Percentiles rank a stretch among this genome's conserved stretches.
These are phyloP conservation scores for Aspergillus phoenicis DNA, from an alignment of 2,329 filamentous ascomycete species.

Conservation along the genomic window DNA sequence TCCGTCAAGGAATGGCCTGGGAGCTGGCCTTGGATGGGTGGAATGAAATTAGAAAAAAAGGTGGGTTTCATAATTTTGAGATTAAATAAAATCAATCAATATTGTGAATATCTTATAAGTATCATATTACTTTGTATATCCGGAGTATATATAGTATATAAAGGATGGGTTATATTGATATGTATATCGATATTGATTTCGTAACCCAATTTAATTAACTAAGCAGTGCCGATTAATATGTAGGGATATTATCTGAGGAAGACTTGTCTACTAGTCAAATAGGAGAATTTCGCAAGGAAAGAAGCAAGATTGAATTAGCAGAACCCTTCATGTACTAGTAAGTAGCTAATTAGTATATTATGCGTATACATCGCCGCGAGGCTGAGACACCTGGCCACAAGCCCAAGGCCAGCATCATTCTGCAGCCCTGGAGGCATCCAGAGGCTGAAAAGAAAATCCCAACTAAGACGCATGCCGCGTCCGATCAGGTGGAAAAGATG, in stretches of 20 bases:
- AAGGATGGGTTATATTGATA: too few species aligned
- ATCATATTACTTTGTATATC: background rate
- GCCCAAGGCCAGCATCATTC: conserved; percentile 11
- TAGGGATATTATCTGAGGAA: too few species aligned
- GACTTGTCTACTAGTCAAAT: too few species aligned
- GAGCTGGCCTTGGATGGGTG: conserved; percentile 15
- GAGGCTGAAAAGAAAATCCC: conserved; percentile 18
- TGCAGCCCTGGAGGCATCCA: conserved; percentile 19
- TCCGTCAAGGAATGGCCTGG: conserved; percentile 10
- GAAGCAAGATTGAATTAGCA: too few species aligned
- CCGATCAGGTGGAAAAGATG: conserved; percentile 2
- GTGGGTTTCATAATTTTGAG: background rate
- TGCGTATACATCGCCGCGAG: conserved; percentile 4
- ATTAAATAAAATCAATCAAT: background rate
- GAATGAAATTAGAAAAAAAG: background rate
- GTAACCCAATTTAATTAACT: too few species aligned
- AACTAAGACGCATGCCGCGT: conserved; percentile 1
- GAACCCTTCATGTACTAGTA: too few species aligned
- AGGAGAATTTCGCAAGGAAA: too few species aligned
- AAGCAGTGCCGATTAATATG: too few species aligned
- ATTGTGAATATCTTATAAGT: too few species aligned
- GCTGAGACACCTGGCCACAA: conserved; percentile 16
- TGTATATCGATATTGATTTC: too few species aligned
- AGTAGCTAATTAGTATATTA: background rate
- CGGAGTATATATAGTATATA: background rate